phyloP scores from a whole-genome alignment of 1,284 basidiomycete genomes.

The Ustilago crameri region DNA sequence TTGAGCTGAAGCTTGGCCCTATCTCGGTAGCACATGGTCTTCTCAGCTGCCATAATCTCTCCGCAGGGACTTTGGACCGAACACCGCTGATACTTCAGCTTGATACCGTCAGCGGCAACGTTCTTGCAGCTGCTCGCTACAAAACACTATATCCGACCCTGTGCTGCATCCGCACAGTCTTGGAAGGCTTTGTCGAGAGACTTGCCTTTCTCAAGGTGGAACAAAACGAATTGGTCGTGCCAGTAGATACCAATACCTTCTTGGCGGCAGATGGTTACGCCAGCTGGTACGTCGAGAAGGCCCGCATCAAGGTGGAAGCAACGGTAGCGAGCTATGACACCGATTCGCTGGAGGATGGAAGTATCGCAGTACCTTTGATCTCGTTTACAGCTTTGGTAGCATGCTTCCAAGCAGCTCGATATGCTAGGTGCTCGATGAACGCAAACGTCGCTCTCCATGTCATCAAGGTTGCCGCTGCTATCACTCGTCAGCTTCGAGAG shows the following conservation, averaged over 20 bases:
- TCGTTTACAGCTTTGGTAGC: conserved; percentile 15
- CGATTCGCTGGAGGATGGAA: no score
- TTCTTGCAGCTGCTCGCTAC: conserved; percentile 7
- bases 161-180: conserved; percentile 4
- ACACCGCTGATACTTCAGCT: conserved; percentile 13
- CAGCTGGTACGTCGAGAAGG: no score
- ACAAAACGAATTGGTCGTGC: no score
- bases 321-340: no score
- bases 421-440: neutral
- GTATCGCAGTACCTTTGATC: conserved; percentile 6
- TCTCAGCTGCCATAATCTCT: neutral
- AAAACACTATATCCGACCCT: neutral
- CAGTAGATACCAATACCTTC: no score
- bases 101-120: conserved; percentile 21
- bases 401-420: conserved; percentile 4
- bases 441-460: conserved; percentile 2
- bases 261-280: no score
- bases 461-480: conserved; percentile 14
- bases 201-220: neutral
- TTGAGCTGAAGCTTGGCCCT: conserved; percentile 11
- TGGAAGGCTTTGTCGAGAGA: conserved; percentile 10
- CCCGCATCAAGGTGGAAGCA: no score
- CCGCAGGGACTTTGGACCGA: neutral
- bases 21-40: neutral
- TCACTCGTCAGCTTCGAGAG: conserved; percentile 23